Base-by-base conservation (phyloP, 345 rosid species). In the Brassica incana region DNA sequence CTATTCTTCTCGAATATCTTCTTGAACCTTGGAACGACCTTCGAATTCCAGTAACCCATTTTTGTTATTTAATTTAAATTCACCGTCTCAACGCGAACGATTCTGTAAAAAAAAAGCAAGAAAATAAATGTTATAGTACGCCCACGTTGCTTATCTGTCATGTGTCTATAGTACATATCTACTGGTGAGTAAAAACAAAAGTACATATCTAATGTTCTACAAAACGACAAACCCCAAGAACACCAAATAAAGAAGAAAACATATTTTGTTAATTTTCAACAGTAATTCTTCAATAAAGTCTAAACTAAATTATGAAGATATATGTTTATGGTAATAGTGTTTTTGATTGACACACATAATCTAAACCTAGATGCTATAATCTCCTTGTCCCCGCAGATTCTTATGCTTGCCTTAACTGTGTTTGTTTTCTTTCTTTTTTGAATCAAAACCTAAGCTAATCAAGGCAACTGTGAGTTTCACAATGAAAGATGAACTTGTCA, bases 31-130 rank as follows among this genome's bases (percentile, higher is more conserved):
- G 97, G 97, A 64, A 93, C 90, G 82, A 93, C 89, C 87, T 88
- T 93, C 0, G 91, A 65, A 83, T 87, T 90, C 98, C 98, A 91
- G 76, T 91, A 92, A 3, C 91, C 97, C 96, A 91, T 9, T 58
- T 15, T 29, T 62, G 6, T 8, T 30, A 3, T 11, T 43, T 43
- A 9, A 59, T 15, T 66, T 33, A 8, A 9, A n/a, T 76, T 71
- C 48, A 81, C 29, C 71, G 61, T 72, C 33, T 60, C 59, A 18
- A 23, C 50, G 54, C 36, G 7, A 10, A 35, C 40, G 38, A 33
- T 27, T 35, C 82, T 80, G 79, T 64, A 43, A 11, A 48, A 68
- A 74, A 50, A 69, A 36, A 45, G 3, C 27, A 15, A 15, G 4
- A 25, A 8, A 16, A 62, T 27, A n/a, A 20, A 54, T 59, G 60